Evolutionary conservation across 331 rosid species (phyloP).

Genomic region (Malus hybrid): DNA sequence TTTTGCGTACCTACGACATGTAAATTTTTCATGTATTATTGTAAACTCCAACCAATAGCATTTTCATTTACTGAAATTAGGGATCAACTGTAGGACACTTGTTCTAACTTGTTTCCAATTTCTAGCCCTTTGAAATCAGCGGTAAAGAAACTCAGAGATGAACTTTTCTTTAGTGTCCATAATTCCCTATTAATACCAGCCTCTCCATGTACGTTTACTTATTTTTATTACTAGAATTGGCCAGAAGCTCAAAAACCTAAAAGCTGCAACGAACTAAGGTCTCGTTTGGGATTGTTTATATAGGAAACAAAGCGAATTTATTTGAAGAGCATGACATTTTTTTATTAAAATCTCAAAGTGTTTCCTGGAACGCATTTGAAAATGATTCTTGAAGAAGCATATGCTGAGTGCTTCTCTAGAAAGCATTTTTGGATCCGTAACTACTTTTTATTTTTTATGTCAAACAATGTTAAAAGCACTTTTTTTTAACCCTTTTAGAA

Average conservation of each 20-base stretch:
- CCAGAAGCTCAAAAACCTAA: neutral
- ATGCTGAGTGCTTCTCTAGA: neutral
- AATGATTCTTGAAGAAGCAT: too few species aligned
- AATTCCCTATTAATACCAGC: neutral
- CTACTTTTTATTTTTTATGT: neutral
- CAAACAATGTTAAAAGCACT: neutral
- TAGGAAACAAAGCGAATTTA: neutral
- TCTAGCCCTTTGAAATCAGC: neutral
- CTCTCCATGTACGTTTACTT: neutral
- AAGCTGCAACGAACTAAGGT: neutral
- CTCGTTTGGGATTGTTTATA: neutral
- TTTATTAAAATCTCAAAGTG: neutral
- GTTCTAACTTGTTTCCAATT: neutral
- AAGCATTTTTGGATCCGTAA: neutral
- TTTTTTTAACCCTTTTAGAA: too few species aligned
- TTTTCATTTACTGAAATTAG: neutral
- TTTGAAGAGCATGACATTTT: neutral
- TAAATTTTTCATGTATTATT: neutral
- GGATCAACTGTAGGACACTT: too few species aligned
- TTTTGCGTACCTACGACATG: neutral
- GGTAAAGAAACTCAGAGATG: neutral
- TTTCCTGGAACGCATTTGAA: neutral
- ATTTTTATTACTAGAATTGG: neutral
- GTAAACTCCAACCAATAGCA: neutral
- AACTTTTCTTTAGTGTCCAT: neutral